phyloP scores from a whole-genome alignment of 1,284 basidiomycete genomes.

The Filobasidium uniguttulatum region DNA sequence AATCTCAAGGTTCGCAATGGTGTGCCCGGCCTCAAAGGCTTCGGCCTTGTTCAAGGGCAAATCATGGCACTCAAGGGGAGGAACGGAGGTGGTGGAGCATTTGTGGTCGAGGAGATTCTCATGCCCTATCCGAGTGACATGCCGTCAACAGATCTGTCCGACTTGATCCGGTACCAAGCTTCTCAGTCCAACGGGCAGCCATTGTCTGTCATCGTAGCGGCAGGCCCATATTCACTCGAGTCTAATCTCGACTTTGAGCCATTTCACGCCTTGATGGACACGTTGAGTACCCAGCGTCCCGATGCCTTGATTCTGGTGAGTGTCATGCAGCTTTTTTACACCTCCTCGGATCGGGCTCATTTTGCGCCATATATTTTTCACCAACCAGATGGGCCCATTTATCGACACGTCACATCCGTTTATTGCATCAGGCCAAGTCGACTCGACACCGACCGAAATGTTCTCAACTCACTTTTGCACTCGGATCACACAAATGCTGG shows the following conservation, averaged over 20 bases:
- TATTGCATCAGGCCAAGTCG: conserved; percentile 57
- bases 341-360: neutral
- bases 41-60: conserved; percentile 77
- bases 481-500: conserved; percentile 49
- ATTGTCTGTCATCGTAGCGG: conserved; percentile 54
- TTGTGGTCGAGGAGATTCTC: conserved; percentile 69
- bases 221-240: conserved; percentile 71
- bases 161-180: conserved; percentile 29
- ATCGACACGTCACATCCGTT: conserved; percentile 60
- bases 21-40: conserved; percentile 48
- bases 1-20: conserved; percentile 50
- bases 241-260: conserved; percentile 60
- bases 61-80: conserved; percentile 76
- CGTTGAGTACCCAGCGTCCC: conserved; percentile 50
- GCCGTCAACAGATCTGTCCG: conserved; percentile 24
- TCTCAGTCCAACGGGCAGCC: conserved; percentile 37
- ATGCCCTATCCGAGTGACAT: conserved; percentile 39
- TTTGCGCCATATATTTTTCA: neutral
- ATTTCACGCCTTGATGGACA: conserved; percentile 49
- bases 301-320: conserved; percentile 65
- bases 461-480: conserved; percentile 56
- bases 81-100: conserved; percentile 80
- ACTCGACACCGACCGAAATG: conserved; percentile 50
- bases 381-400: conserved; percentile 75
- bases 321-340: no score